Percentiles rank a stretch among this genome's conserved stretches.
Conservation (phyloP, 176 grass and related monocot species). For the Otatea glauca region DNA sequence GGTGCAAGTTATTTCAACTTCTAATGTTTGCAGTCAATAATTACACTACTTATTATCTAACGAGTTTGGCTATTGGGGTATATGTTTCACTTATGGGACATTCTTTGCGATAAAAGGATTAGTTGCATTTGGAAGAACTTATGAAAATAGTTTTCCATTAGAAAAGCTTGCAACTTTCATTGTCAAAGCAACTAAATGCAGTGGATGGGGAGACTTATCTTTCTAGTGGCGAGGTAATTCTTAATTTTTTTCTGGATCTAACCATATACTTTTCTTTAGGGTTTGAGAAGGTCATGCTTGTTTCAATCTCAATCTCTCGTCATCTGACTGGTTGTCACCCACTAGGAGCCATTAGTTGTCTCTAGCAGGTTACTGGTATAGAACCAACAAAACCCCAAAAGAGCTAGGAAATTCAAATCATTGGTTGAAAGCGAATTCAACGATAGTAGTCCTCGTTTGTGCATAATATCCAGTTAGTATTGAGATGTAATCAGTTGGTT, state of each 20-base stretch:
- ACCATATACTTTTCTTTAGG: not conserved
- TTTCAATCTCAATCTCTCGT: not conserved
- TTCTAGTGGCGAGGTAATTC: constrained; percentile 29
- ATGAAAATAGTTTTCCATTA: constrained; percentile 48
- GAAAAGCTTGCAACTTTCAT: constrained; percentile 55
- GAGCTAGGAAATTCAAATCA: not conserved
- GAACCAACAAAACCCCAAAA: not conserved
- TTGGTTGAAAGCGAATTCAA: not conserved
- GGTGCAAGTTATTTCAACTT: not conserved
- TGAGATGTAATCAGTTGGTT: too few species aligned
- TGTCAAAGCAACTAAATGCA: constrained; percentile 53
- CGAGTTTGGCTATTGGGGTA: constrained; percentile 59
- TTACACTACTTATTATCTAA: not conserved
- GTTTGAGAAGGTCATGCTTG: not conserved
- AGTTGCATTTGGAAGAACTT: constrained; percentile 47
- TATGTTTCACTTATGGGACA: constrained; percentile 65
- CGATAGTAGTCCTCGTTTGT: not conserved
- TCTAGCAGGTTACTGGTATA: not conserved
- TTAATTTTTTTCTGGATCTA: not conserved
- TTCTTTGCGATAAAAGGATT: constrained; percentile 60
- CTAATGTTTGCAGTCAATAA: not conserved
- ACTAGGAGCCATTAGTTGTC: not conserved
- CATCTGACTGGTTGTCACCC: not conserved
- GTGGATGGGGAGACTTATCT: constrained; percentile 64
- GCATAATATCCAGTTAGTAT: too few species aligned